Evolutionary conservation across 2,329 filamentous ascomycete species (phyloP).

Genomic region (Aspergillus spinulosporus): DNA sequence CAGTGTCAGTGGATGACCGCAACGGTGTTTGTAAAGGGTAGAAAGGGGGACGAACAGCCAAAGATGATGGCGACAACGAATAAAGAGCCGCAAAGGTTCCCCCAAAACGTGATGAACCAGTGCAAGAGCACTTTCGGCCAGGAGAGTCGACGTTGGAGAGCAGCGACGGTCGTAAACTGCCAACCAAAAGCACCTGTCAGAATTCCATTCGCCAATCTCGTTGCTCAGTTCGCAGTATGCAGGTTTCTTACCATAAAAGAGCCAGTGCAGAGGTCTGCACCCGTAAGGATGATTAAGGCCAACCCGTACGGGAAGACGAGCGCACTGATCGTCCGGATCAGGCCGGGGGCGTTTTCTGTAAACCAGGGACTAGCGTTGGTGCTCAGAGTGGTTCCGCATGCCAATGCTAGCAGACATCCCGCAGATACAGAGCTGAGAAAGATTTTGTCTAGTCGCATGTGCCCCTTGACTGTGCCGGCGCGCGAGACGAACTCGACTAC

Average conservation of each 20-base stretch:
- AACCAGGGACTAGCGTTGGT: slow-evolving; percentile 51
- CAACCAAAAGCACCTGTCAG: not conserved
- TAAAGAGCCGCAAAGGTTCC: slow-evolving; percentile 51
- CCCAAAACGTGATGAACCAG: slow-evolving; percentile 52
- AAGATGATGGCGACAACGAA: slow-evolving; percentile 53
- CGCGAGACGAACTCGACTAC: slow-evolving; percentile 55
- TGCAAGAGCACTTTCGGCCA: slow-evolving; percentile 40
- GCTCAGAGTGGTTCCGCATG: slow-evolving; percentile 50
- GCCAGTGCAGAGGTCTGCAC: slow-evolving; percentile 52
- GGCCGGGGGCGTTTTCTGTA: slow-evolving; percentile 50
- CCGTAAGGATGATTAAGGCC: slow-evolving; percentile 51
- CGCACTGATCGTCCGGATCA: slow-evolving; percentile 49
- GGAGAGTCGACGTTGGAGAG: slow-evolving; percentile 44
- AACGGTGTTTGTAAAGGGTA: slow-evolving; percentile 32
- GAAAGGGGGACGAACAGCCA: slow-evolving; percentile 42
- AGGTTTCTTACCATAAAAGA: slow-evolving; percentile 43
- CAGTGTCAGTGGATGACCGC: slow-evolving; percentile 30
- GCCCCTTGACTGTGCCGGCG: slow-evolving; percentile 53
- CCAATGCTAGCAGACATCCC: slow-evolving; percentile 55
- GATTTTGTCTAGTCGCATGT: slow-evolving; percentile 55
- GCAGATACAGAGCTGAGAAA: slow-evolving; percentile 55
- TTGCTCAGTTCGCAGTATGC: not conserved
- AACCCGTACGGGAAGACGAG: slow-evolving; percentile 54
- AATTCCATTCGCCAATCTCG: not conserved
- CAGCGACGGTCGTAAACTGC: slow-evolving; percentile 48